phyloP scores from a whole-genome alignment of 2,329 filamentous ascomycete genomes.

The Blastomyces percursus region DNA sequence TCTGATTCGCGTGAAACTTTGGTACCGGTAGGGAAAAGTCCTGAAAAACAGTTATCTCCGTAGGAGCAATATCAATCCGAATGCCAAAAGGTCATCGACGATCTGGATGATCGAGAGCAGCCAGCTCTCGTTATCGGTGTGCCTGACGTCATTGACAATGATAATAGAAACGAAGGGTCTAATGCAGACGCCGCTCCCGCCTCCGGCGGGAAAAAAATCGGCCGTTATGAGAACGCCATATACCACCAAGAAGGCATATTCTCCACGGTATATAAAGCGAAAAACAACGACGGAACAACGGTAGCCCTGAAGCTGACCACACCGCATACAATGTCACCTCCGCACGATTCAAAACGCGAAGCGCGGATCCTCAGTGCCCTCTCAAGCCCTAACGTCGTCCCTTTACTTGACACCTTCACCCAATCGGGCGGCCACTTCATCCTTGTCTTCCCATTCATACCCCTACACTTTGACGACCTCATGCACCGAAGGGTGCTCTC shows the following conservation, averaged over 20 bases:
- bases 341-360: constrained; percentile 75
- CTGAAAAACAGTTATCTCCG: background rate
- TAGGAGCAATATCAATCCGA: constrained; percentile 48
- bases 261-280: constrained; percentile 68
- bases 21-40: background rate
- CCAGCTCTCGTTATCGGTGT: constrained; percentile 18
- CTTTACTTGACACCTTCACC: constrained; percentile 59
- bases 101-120: constrained; percentile 19
- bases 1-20: background rate
- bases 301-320: constrained; percentile 80
- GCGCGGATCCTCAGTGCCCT: constrained; percentile 58
- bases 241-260: constrained; percentile 60
- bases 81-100: constrained; percentile 31
- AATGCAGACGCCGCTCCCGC: constrained; percentile 18
- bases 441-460: constrained; percentile 76
- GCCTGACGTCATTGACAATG: constrained; percentile 6
- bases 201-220: constrained; percentile 35
- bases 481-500: constrained; percentile 41
- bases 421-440: constrained; percentile 62
- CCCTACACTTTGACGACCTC: constrained; percentile 58
- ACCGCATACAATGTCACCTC: constrained; percentile 59
- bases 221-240: constrained; percentile 45
- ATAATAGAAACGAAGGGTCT: constrained; percentile 16
- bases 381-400: constrained; percentile 49
- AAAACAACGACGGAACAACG: constrained; percentile 31